Evolutionary conservation across 2,329 filamentous ascomycete species (phyloP).

Genomic region (Aureobasidium sp.): DNA sequence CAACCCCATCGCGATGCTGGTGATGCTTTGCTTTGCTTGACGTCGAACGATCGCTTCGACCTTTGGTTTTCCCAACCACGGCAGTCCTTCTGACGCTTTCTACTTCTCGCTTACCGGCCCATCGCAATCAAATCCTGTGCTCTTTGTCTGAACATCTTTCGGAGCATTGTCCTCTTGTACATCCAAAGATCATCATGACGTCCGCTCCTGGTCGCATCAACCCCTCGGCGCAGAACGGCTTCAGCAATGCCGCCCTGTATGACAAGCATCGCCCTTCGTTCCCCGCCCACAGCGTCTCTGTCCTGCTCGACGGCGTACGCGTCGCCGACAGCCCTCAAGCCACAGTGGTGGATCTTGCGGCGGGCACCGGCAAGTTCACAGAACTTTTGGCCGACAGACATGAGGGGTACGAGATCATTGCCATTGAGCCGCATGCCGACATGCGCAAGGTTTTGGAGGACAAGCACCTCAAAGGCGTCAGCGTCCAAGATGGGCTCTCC

Average conservation of each 20-base stretch:
- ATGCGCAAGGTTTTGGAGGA: constrained; percentile 55
- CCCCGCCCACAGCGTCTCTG: constrained; percentile 47
- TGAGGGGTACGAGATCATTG: constrained; percentile 53
- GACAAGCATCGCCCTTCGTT: constrained; percentile 63
- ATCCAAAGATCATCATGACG: constrained; percentile 5
- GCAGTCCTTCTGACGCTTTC: not conserved
- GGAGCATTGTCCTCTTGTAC: not conserved
- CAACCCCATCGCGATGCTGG: not conserved
- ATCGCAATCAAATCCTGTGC: constrained; percentile 4
- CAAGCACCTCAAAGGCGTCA: constrained; percentile 51
- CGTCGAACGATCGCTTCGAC: constrained; percentile 2
- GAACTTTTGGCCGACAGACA: constrained; percentile 50
- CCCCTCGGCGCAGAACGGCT: constrained; percentile 42
- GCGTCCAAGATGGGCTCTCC: constrained; percentile 50
- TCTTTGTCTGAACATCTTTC: not conserved
- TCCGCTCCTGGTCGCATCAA: constrained; percentile 16
- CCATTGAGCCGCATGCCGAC: constrained; percentile 56
- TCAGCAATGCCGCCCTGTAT: constrained; percentile 56
- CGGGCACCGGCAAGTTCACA: constrained; percentile 65
- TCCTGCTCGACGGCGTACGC: constrained; percentile 49
- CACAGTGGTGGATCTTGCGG: constrained; percentile 55
- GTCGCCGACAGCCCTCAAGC: constrained; percentile 40
- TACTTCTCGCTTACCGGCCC: not conserved
- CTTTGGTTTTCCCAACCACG: not conserved
- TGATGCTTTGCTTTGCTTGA: constrained; percentile 7